Evolutionary conservation across 2,329 filamentous ascomycete genomes (phyloP), one percentile per base, ranked within the genome.

Genomic region (Botrytis fabae): DNA sequence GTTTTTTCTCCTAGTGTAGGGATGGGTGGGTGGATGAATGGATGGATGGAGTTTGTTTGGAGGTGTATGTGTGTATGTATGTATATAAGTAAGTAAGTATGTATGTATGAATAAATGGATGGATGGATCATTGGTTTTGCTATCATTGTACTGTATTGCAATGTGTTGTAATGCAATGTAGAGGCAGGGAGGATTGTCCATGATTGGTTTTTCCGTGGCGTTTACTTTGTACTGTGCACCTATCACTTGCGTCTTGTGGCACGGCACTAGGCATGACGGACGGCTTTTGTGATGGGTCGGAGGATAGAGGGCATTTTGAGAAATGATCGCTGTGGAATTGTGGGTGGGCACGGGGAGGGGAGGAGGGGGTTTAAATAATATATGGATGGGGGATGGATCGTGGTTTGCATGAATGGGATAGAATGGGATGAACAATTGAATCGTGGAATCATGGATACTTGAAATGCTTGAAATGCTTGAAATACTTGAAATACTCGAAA

Each of bases 391-490:
- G 32, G 32, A 32, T 18, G 4, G 32, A 25, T 62, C 38, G 22
- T 2, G 20, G 18, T 9, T 28, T 35, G 46, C 10, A 57, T 57
- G 16, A 9, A 60, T 60, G 20, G n/a, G 54, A 59, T 59, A 28
- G n/a, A 42, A 62, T 62, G 38, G 38, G 60, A 62, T 62, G 60
- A 42, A 62, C 60, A 62, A 42, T 62, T 42, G 57, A 35, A 60
- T 9, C 4, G 12, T 60, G 18, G 38, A 35, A 35, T 35, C 6
- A 35, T 35, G 6, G 35, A 35, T 35, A 35, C n/a, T 59, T 35
- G 35, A 28, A 28, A 28, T 28, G 2, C 28, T 28, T 28, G 28
- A 2, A 28, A n/a, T 28, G 2, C 28, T 28, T 28, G 28, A 28
- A 28, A 28, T 28, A 28, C 28, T 28, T 28, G 20, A 4, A 61